Conservation (phyloP, 2,329 filamentous ascomycete species). For the Knoxdaviesia capensis region DNA sequence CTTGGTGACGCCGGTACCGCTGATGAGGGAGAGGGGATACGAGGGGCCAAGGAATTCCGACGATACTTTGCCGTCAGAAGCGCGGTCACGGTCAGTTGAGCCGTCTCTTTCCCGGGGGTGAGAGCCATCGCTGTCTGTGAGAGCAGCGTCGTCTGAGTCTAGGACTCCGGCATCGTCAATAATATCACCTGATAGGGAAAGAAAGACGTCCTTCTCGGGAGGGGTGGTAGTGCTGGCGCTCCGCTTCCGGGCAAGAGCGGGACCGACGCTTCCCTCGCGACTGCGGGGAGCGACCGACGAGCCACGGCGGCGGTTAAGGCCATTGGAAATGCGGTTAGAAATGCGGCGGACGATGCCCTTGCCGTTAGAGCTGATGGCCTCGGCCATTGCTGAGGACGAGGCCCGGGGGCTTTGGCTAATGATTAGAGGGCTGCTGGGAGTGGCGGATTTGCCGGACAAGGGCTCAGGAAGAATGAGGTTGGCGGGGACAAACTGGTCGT, state of each 20-base stretch:
- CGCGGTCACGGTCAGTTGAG: conserved; percentile 25
- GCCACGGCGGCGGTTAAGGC: conserved; percentile 48
- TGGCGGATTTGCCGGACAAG: too few relatives aligned
- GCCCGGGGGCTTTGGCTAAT: too few relatives aligned
- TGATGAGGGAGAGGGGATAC: conserved; percentile 55
- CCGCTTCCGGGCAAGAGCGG: conserved; percentile 66
- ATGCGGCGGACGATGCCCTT: conserved; percentile 57
- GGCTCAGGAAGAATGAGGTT: too few relatives aligned
- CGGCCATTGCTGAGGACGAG: too few relatives aligned
- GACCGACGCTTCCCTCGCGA: conserved; percentile 75
- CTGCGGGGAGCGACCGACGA: conserved; percentile 60
- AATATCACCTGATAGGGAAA: conserved; percentile 19
- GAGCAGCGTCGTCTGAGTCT: conserved; percentile 37
- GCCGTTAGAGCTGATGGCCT: too few relatives aligned
- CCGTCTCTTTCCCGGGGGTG: conserved; percentile 24
- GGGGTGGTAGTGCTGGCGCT: conserved; percentile 73
- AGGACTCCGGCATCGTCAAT: conserved; percentile 14
- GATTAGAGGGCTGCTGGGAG: too few relatives aligned
- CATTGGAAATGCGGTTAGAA: conserved; percentile 60
- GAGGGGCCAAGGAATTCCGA: conserved; percentile 42
- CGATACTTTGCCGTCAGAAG: conserved; percentile 22
- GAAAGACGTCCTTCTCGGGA: conserved; percentile 7
- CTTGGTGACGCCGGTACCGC: conserved; percentile 62
- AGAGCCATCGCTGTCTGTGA: conserved; percentile 27
- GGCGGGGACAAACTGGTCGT: too few relatives aligned